Evolutionary conservation across 2,329 filamentous ascomycete species (phyloP).

Genomic region (Clarireedia paspali): DNA sequence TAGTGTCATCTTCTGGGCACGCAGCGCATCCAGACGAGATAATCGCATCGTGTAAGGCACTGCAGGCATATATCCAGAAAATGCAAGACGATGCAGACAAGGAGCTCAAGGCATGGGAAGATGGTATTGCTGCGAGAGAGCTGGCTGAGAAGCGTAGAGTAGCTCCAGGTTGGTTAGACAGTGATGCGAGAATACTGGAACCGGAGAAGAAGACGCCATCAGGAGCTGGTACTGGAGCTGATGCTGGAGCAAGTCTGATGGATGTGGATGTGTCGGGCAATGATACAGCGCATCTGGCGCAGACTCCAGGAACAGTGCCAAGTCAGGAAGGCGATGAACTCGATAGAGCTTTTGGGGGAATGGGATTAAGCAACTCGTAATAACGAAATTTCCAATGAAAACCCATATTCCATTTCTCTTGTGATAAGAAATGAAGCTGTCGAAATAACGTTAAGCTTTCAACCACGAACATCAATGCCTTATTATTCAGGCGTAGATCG

Average conservation of each 20-base stretch:
- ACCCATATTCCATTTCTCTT: not conserved
- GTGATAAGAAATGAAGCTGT: constrained; percentile 3
- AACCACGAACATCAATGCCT: constrained; percentile 1
- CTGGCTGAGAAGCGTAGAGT: constrained; percentile 72
- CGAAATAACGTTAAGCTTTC: not conserved
- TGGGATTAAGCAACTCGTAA: constrained; percentile 32
- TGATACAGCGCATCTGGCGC: constrained; percentile 24
- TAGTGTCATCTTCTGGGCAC: constrained; percentile 70
- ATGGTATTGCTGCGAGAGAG: constrained; percentile 55
- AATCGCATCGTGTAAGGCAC: constrained; percentile 67
- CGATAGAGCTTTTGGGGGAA: constrained; percentile 43
- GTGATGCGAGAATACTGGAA: constrained; percentile 60
- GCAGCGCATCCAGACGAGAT: constrained; percentile 85
- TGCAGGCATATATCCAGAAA: constrained; percentile 67
- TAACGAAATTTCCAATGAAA: not conserved
- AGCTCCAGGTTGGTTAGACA: constrained; percentile 76
- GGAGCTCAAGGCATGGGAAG: constrained; percentile 63
- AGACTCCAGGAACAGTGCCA: constrained; percentile 33
- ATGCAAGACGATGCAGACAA: constrained; percentile 60
- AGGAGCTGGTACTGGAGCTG: not conserved
- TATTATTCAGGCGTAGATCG: constrained; percentile 1
- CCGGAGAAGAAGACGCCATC: constrained; percentile 45
- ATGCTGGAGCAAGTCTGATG: constrained; percentile 22
- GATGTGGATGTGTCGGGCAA: constrained; percentile 26
- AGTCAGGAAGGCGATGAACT: constrained; percentile 43